A percentile compares a stretch with the other conserved stretches of the same genome.
phyloP scores from a whole-genome alignment of 192 early-diverging fungal species.

The Allomyces macrogynus region DNA sequence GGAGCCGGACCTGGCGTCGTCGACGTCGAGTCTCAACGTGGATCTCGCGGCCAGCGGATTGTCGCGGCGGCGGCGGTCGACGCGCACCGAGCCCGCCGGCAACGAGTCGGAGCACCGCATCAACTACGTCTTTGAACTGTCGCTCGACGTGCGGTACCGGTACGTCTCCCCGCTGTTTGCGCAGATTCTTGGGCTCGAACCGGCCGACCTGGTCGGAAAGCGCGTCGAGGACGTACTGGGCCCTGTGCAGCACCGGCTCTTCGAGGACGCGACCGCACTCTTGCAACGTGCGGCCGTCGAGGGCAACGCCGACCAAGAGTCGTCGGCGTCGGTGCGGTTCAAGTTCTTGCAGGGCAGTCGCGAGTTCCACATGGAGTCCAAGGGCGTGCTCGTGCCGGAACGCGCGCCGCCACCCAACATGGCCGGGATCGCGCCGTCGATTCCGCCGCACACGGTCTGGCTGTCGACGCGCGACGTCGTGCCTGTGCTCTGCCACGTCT shows the following conservation, averaged over 20 bases:
- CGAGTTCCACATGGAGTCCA: conserved; percentile 9
- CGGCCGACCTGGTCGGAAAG: neutral
- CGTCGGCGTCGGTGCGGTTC: conserved; percentile 5
- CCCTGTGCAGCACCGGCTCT: neutral
- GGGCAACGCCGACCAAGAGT: neutral
- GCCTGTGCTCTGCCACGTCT: conserved; percentile 53
- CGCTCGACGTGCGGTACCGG: neutral
- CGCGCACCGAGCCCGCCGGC: conserved; percentile 8
- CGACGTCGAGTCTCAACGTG: too few species aligned
- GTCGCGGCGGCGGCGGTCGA: neutral
- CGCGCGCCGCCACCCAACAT: conserved; percentile 1
- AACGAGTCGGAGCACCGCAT: neutral
- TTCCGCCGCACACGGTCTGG: conserved; percentile 1
- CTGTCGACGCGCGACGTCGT: conserved; percentile 9
- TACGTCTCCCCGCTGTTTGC: too few species aligned
- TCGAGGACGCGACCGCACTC: neutral
- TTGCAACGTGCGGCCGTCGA: neutral
- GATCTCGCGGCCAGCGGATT: neutral
- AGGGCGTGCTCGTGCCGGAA: conserved; percentile 3
- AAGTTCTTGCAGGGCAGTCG: conserved; percentile 9
- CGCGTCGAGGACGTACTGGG: neutral
- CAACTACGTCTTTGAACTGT: neutral
- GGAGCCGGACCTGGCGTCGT: neutral
- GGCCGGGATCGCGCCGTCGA: neutral
- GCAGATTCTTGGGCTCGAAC: too few species aligned